Base-by-base conservation (phyloP, 371 early-diverging fungal genomes). In the Mortierella sp. region DNA sequence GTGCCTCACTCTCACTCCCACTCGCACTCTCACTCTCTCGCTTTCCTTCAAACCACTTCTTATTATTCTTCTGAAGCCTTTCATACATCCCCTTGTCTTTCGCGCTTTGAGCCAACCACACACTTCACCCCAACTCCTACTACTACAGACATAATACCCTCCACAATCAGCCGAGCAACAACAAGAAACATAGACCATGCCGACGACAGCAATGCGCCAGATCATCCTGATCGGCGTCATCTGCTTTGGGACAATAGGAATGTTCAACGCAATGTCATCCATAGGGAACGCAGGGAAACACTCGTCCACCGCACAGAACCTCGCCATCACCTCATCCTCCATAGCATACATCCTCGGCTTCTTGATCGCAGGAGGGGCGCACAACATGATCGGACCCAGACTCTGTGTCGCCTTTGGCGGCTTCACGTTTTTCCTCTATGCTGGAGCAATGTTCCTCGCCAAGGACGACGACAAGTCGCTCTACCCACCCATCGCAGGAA, bases 401-500 rank as follows among this genome's bases (percentile, higher is more conserved):
- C 53, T 76, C 41, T 86, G 89, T 34, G 80, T 90, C 24, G 79
- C 87, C 8, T 69, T 91, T 64, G 92, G 92, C 13, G 89, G 89
- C 64, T 72, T 89, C 26, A 78, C 87, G 22, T 92, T 91, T 68
- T 83, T 87, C 45, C 79, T 93, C 61, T 93, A 92, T 76, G 85
- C 89, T 39, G 89, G 87, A 26, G 85, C 92, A 19, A 86, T 91
- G 65, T 82, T 89, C 80, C 85, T 89, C n/a, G 90, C 89, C 68
- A 86, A 87, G 66, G 88, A 87, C 64, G 73, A 87, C 22, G 85
- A 88, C 50, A 53, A 80, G 19, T 80, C 86, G 2, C 74, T 76
- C 0, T 90, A 91, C 67, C 89, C 91, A 4, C 80, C 92, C 65
- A 85, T 90, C 29, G 90, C 92, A n/a, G 94, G 94, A 66, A 91